These are phyloP conservation scores for Cyberlindnera nakhonratchasimensis DNA, from an alignment of 805 yeast genomes.

Conservation along the genomic window DNA sequence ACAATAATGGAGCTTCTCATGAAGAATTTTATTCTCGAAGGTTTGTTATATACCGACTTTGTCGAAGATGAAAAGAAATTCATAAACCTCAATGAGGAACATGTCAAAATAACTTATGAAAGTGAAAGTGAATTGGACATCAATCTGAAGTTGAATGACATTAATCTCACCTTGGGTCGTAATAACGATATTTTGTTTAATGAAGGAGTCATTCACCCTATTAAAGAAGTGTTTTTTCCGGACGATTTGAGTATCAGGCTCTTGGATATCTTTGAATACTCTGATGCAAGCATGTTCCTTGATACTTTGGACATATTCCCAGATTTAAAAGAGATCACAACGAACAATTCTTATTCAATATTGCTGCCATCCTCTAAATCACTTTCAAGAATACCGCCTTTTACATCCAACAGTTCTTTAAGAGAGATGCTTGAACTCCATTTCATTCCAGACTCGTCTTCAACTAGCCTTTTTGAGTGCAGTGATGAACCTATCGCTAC, in stretches of 20 bases:
- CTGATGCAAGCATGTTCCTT: conserved; percentile 44
- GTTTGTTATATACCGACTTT: conserved; percentile 64
- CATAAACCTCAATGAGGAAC: conserved; percentile 31
- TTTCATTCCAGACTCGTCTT: conserved; percentile 56
- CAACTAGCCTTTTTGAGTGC: conserved; percentile 47
- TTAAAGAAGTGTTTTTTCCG: conserved; percentile 57
- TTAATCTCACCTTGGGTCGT: conserved; percentile 26
- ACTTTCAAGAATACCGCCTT: conserved; percentile 48
- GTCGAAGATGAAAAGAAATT: conserved; percentile 28
- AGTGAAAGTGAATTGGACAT: conserved; percentile 23
- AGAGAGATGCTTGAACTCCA: conserved; percentile 63
- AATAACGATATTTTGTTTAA: conserved; percentile 69
- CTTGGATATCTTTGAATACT: conserved; percentile 51
- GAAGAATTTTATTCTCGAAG: conserved; percentile 57
- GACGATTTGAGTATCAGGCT: conserved; percentile 48
- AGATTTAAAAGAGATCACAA: conserved; percentile 42
- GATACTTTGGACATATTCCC: conserved; percentile 44
- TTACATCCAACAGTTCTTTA: conserved; percentile 38
- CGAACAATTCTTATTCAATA: conserved; percentile 47
- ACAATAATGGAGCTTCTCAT: conserved; percentile 50
- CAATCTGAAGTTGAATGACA: conserved; percentile 20
- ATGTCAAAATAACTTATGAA: conserved; percentile 11
- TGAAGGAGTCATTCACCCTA: conserved; percentile 82
- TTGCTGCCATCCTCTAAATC: conserved; percentile 67
- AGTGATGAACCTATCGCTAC: conserved; percentile 42